Conservation (phyloP, 2,329 filamentous ascomycete species). For the Phialophora tarda region DNA sequence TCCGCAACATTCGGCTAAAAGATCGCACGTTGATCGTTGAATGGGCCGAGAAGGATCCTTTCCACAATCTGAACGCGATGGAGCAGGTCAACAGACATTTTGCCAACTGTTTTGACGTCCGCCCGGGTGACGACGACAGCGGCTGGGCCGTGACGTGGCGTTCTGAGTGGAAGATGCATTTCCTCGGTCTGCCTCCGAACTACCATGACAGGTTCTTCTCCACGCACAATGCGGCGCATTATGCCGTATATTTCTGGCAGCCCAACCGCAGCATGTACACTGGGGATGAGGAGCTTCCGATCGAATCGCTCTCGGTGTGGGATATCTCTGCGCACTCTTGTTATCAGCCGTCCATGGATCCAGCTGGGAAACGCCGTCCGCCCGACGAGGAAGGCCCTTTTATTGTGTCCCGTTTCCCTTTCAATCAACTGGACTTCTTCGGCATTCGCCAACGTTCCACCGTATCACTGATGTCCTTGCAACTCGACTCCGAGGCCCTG, state of each 20-base stretch:
- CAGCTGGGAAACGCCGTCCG: constrained; percentile 48
- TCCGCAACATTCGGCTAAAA: constrained; percentile 62
- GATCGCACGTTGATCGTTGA: constrained; percentile 65
- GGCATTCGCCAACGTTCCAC: constrained; percentile 59
- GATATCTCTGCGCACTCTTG: constrained; percentile 59
- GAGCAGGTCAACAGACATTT: constrained; percentile 64
- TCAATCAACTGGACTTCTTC: constrained; percentile 59
- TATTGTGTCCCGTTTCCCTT: constrained; percentile 58
- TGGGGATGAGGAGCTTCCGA: constrained; percentile 60
- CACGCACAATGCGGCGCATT: constrained; percentile 64
- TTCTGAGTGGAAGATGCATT: constrained; percentile 67
- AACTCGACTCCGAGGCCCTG: constrained; percentile 55
- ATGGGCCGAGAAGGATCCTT: constrained; percentile 63
- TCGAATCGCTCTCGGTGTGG: constrained; percentile 66
- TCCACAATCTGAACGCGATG: constrained; percentile 58
- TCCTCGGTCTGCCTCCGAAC: constrained; percentile 61
- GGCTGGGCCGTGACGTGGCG: constrained; percentile 53
- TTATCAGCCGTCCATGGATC: constrained; percentile 60
- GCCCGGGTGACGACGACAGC: neutral
- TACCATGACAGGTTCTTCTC: constrained; percentile 68
- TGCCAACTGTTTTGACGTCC: constrained; percentile 64
- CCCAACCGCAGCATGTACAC: constrained; percentile 61
- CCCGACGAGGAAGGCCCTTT: constrained; percentile 48
- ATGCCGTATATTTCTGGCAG: constrained; percentile 68
- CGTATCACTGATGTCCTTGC: constrained; percentile 58